These are phyloP conservation scores for Cyclotella cryptica DNA, from an alignment of 108 stramenopile species.

Conservation along the genomic window DNA sequence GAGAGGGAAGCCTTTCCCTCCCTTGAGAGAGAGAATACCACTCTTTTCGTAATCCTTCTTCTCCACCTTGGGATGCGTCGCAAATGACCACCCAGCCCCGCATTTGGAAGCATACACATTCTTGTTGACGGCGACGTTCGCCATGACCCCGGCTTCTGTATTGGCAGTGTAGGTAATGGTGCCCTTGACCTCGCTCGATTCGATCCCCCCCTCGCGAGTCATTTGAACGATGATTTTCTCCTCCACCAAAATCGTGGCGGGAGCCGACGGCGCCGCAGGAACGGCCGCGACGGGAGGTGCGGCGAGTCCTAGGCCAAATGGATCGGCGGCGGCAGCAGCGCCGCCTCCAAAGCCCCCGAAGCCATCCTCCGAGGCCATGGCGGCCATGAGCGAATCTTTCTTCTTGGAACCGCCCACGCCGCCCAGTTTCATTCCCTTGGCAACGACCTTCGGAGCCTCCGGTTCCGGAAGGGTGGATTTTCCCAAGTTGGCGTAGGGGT, in stretches of 20 bases:
- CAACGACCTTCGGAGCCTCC: slow-evolving; percentile 73
- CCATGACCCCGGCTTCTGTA: slow-evolving; percentile 89
- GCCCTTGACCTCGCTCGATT: slow-evolving; percentile 95
- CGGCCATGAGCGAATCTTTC: slow-evolving; percentile 91
- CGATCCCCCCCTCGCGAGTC: slow-evolving; percentile 94
- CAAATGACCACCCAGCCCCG: slow-evolving; percentile 79
- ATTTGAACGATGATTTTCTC: slow-evolving; percentile 92
- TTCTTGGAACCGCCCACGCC: slow-evolving; percentile 67
- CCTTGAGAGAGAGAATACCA: slow-evolving; percentile 92
- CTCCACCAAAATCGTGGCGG: slow-evolving; percentile 88
- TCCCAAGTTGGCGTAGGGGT: slow-evolving; percentile 56
- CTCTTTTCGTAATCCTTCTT: slow-evolving; percentile 90
- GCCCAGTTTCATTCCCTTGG: slow-evolving; percentile 97
- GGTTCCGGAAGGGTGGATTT: slow-evolving; percentile 62
- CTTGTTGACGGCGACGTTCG: slow-evolving; percentile 89
- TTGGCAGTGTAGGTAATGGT: slow-evolving; percentile 96
- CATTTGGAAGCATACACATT: slow-evolving; percentile 62
- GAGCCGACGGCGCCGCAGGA: slow-evolving; percentile 83
- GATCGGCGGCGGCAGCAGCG: slow-evolving; percentile 53
- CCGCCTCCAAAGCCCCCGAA: slow-evolving; percentile 64
- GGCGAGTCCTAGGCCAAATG: slow-evolving; percentile 58
- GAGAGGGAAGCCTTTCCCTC: slow-evolving; percentile 94
- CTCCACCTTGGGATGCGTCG: slow-evolving; percentile 98
- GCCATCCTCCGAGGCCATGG: slow-evolving; percentile 97
- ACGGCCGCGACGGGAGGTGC: slow-evolving; percentile 58